Base-by-base conservation (phyloP, 257 asterid species). In the Gynochthodes officinalis region DNA sequence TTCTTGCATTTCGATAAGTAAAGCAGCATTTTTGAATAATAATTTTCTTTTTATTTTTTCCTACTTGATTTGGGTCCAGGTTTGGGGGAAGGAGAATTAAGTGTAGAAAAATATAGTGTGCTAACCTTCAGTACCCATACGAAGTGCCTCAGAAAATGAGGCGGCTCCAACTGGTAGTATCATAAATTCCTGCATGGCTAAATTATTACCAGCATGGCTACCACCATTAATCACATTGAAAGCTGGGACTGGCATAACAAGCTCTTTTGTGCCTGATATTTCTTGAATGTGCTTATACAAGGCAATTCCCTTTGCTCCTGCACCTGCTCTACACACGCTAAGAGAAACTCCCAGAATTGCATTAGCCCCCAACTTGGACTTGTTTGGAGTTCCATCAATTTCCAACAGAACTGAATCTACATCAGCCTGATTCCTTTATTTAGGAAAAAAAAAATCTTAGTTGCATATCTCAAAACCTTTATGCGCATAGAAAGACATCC, bases 161-260 rank as follows among this genome's bases (percentile, higher is more conserved):
- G 87, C 53, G 35, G 99, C 99, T 75, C 99, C 99, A 4, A 94
- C 98, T 7, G 99, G 99, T 62, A 94, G 79, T 69, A 94, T 91
- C 99, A 94, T 94, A 77, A 94, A 94, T 73, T 94, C 99, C 75
- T 94, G 98, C 98, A 94, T 94, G 54, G 99, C 99, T 75, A 94
- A 78, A 82, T 94, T 94, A 84, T 91, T 94, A 23, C 99, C 99
- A 71, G 99, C 99, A 75, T 94, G 99, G 84, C 99, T 94, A 68
- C 99, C 99, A 57, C 99, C 99, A 69, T 94, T 94, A 7, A 94
- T 94, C 7, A 94, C 99, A 69, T 94, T 94, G 87, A 95, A 92
- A 25, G 99, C 98, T 2, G 98, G 99, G 55, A 95, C 99, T 3
- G 99, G 99, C 99, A 95, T 92, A 58, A 95, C 95, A 59, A 95